These are phyloP conservation scores for Solanum hybrid DNA, from an alignment of 305 asterid genomes.

Conservation along the genomic window DNA sequence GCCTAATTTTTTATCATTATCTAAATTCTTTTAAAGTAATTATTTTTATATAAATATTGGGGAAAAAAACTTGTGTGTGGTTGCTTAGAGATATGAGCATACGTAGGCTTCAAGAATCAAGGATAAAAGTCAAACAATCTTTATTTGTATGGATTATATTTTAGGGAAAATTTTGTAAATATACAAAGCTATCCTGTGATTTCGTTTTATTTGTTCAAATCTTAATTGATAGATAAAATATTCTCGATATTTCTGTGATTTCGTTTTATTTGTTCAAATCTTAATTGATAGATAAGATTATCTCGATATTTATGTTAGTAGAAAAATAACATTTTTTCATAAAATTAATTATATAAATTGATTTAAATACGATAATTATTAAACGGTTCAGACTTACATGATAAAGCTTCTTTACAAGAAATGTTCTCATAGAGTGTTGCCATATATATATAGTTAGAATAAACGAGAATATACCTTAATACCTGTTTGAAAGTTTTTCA, in stretches of 20 bases:
- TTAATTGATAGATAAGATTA: no score
- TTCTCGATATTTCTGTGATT: no score
- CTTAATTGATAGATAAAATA: neutral
- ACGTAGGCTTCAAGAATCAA: neutral
- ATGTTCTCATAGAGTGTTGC: no score
- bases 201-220: no score
- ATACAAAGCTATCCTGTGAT: neutral
- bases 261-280: no score
- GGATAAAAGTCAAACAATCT: neutral
- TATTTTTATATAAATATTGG: neutral
- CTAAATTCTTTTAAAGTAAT: neutral
- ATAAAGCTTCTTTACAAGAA: no score
- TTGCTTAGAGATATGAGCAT: neutral
- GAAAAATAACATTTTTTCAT: neutral
- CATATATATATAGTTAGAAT: neutral
- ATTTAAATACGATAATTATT: neutral
- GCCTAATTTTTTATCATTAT: neutral
- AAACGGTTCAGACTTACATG: no score
- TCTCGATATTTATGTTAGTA: neutral
- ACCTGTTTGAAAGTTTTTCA: neutral
- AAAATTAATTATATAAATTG: neutral
- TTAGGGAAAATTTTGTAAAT: neutral
- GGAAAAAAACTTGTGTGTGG: neutral
- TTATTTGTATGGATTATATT: neutral
- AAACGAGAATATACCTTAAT: neutral